phyloP scores from a whole-genome alignment of 176 grass and related monocot genomes.

The Dactylis glomerata region DNA sequence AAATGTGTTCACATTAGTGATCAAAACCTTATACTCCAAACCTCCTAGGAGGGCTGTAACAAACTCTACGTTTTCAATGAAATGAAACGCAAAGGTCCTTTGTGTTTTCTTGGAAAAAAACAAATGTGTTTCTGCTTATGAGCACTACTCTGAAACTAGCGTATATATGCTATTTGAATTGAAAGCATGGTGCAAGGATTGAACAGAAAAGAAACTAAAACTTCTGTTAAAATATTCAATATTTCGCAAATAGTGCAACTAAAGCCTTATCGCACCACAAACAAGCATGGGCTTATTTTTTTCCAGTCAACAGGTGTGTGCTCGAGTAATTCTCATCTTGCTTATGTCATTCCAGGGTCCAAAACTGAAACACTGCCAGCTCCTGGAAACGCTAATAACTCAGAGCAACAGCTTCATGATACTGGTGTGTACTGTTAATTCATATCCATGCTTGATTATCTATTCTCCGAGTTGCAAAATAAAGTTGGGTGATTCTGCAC shows the following conservation, averaged over 20 bases:
- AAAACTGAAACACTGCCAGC: conserved; percentile 14
- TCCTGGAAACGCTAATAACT: conserved; percentile 29
- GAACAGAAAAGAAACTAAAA: background rate
- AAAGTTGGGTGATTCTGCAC: background rate
- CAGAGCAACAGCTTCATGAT: conserved; percentile 32
- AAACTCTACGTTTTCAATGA: no score
- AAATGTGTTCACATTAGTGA: no score
- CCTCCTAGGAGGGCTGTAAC: no score
- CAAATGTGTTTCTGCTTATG: background rate
- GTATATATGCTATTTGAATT: background rate
- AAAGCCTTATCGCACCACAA: background rate
- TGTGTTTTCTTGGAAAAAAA: no score
- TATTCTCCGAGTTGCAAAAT: conserved; percentile 12
- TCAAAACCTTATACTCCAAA: no score
- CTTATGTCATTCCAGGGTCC: conserved; percentile 2
- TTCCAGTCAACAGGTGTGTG: background rate
- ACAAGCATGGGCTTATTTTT: background rate
- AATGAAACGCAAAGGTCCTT: no score
- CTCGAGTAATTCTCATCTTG: background rate
- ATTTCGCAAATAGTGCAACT: background rate
- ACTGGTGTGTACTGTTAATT: conserved; percentile 21
- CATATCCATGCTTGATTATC: conserved; percentile 1
- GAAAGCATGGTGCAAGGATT: background rate
- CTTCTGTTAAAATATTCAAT: background rate
- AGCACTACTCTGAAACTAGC: background rate